phyloP scores from a whole-genome alignment of 1,284 basidiomycete genomes.

The Clitocybe nebularis region DNA sequence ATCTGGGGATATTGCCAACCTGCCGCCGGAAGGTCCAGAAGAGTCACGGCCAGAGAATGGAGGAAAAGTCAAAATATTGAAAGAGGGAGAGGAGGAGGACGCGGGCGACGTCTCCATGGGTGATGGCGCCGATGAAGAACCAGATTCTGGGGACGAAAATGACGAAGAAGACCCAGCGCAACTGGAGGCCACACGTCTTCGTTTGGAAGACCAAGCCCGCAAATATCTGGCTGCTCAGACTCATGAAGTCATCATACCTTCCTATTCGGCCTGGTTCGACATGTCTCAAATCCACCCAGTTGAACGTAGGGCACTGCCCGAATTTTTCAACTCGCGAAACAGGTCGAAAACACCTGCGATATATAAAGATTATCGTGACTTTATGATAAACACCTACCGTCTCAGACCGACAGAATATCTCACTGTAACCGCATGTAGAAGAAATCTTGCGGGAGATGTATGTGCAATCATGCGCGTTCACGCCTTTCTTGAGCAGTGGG shows the following conservation, averaged over 20 bases:
- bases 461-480: conserved; percentile 99
- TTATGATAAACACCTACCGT: conserved; percentile 99
- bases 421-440: conserved; percentile 94
- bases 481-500: conserved; percentile 99
- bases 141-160: conserved; percentile 66
- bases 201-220: conserved; percentile 82
- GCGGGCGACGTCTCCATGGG: conserved; percentile 70
- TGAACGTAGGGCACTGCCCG: conserved; percentile 89
- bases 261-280: conserved; percentile 98
- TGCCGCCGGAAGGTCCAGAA: conserved; percentile 48
- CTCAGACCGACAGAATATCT: conserved; percentile 94
- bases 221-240: conserved; percentile 97
- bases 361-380: conserved; percentile 99
- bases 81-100: conserved; percentile 62
- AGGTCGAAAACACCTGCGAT: conserved; percentile 94
- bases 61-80: conserved; percentile 48
- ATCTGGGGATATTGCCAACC: conserved; percentile 67
- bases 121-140: conserved; percentile 66
- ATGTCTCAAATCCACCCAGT: conserved; percentile 92
- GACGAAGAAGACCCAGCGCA: conserved; percentile 80
- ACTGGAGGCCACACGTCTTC: conserved; percentile 71
- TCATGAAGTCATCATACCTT: conserved; percentile 95
- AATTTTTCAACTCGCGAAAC: conserved; percentile 98
- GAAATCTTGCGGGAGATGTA: conserved; percentile 97
- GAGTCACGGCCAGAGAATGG: conserved; percentile 44